phyloP scores from a whole-genome alignment of 306 rosid species.

The Neltuma alba region DNA sequence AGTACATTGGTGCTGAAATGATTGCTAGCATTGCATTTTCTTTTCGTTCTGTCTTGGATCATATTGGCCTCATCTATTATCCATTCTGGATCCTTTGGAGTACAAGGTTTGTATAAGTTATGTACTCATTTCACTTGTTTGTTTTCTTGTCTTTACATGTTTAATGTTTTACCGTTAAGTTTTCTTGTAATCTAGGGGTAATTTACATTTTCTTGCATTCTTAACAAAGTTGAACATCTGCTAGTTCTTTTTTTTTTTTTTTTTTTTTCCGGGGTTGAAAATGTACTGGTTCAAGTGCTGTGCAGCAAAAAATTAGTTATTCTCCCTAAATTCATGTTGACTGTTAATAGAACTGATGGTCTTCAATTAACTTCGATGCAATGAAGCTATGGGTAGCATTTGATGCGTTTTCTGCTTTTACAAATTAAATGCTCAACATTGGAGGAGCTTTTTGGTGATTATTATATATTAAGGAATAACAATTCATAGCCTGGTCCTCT shows the following conservation, averaged over 20 bases:
- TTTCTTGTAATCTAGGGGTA: slow-evolving; percentile 13
- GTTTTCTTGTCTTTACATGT: slow-evolving; percentile 16
- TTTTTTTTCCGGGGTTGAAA: not conserved
- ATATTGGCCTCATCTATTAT: slow-evolving; percentile 89
- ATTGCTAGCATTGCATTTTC: slow-evolving; percentile 84
- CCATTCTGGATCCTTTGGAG: slow-evolving; percentile 99
- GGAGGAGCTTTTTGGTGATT: slow-evolving; percentile 19
- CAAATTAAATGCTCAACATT: not conserved
- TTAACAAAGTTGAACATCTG: slow-evolving; percentile 18
- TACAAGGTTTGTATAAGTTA: slow-evolving; percentile 75
- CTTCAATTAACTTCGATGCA: not conserved
- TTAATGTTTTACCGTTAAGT: slow-evolving; percentile 8
- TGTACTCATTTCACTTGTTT: slow-evolving; percentile 2
- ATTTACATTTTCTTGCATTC: slow-evolving; percentile 12
- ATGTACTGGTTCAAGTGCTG: slow-evolving; percentile 9
- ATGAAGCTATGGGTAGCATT: not conserved
- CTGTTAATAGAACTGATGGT: not conserved
- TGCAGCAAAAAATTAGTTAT: not conserved
- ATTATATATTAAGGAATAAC: not conserved
- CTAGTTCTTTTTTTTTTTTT: not conserved
- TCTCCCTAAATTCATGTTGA: slow-evolving; percentile 15
- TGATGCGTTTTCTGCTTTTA: not conserved
- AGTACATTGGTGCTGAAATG: slow-evolving; percentile 82
- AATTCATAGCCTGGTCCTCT: slow-evolving; percentile 1
- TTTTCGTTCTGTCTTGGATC: slow-evolving; percentile 92